These are phyloP conservation scores for Trichoderma erinaceum DNA, from an alignment of 495 filamentous ascomycete genomes.

Conservation along the genomic window DNA sequence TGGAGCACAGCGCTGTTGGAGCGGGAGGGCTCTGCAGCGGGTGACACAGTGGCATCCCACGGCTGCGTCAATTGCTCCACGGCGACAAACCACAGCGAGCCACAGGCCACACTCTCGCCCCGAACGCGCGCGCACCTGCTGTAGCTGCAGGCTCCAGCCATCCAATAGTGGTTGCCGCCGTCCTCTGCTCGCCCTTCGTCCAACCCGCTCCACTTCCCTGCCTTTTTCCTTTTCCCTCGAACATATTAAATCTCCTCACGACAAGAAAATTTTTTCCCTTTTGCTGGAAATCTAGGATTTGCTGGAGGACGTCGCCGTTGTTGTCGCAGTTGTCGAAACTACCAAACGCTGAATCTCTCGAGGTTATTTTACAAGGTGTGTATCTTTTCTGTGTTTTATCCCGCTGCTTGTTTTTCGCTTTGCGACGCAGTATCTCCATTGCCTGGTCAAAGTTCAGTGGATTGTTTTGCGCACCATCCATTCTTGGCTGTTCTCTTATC, in stretches of 20 bases:
- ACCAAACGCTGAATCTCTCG: neutral
- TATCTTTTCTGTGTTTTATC: neutral
- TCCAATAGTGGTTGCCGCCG: neutral
- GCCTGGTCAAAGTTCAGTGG: neutral
- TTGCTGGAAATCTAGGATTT: neutral
- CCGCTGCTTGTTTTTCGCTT: neutral
- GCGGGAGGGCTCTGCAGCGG: constrained; percentile 4
- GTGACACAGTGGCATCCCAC: neutral
- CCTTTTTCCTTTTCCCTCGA: constrained; percentile 3
- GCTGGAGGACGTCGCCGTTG: constrained; percentile 4
- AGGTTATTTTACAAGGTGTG: neutral
- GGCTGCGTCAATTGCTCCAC: neutral
- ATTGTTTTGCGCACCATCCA: neutral
- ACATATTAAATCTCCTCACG: constrained; percentile 4
- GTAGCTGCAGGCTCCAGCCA: neutral
- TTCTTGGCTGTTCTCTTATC: neutral
- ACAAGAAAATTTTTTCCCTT: constrained; percentile 1
- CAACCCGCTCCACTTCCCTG: constrained; percentile 4
- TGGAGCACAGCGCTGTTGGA: neutral
- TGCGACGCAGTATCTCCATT: neutral
- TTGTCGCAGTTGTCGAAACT: constrained; percentile 8
- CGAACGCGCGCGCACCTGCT: neutral
- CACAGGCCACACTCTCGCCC: neutral
- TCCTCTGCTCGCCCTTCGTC: neutral
- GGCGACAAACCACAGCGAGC: neutral